Evolutionary conservation across 441 rosid species (phyloP), one percentile per base, ranked within the genome.

Genomic region (Erodium texanum): DNA sequence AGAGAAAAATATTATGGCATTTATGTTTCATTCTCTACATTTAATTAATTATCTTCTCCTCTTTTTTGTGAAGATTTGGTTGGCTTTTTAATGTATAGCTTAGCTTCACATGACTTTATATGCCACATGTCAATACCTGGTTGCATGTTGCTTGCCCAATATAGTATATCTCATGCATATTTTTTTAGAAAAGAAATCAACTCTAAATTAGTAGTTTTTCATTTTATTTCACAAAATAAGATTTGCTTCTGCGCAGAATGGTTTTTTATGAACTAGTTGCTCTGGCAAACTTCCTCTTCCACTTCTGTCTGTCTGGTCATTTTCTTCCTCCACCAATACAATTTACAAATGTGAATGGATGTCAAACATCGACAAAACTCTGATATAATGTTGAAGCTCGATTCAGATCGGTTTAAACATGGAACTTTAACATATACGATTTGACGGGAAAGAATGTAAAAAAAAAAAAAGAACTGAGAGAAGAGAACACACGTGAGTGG

Each of bases 31-130:
- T 79, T 78, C 79, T 41, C 70, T 22, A 61, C 64, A 65, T 58
- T 58, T 58, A 11, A 12, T 16, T 7, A 20, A 45, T 69, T 69
- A 19, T 52, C 16, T 66, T 34, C 38, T n/a, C 19, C 27, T 69
- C 67, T 29, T 78, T 66, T 69, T 71, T 80, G 77, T 80, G 82
- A 77, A 70, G 45, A 74, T 66, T 75, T 72, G 83, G 78, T 81
- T 86, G 82, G 77, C 65, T 72, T 78, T 75, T 16, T 43, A 3
- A n/a, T 43, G 50, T 14, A 43, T 43, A 43, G 62, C 10, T 56
- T 56, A 56, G 62, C 62, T 56, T 43, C 50, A 43, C 50, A 56
- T 16, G 12, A 56, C 67, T 19, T n/a, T 19, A 1, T 19, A n/a
- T 12, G 70, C 22, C 15, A 19, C 9, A 0, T 45, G 19, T 22